Conservation (phyloP, 2,329 filamentous ascomycete genomes). For the Penicillium glabrum region DNA sequence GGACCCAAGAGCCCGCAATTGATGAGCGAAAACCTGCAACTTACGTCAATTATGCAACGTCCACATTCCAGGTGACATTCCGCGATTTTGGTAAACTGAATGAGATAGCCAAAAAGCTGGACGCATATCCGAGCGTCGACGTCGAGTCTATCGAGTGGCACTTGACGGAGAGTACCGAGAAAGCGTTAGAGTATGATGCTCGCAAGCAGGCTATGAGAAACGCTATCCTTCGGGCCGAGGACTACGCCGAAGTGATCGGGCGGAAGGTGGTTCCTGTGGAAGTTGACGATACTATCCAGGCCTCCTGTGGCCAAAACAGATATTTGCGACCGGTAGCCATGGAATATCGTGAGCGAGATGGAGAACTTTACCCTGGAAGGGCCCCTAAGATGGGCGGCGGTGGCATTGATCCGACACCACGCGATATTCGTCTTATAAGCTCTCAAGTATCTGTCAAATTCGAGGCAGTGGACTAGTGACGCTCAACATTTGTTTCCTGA, state of each 20-base stretch:
- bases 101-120: slow-evolving; percentile 17
- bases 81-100: slow-evolving; percentile 23
- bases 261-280: slow-evolving; percentile 16
- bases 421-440: too few species aligned
- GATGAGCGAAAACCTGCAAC: slow-evolving; percentile 1
- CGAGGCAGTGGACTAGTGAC: too few species aligned
- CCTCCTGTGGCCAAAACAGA: background rate
- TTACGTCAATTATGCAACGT: slow-evolving; percentile 16
- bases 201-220: slow-evolving; percentile 24
- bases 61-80: slow-evolving; percentile 22
- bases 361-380: background rate
- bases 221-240: slow-evolving; percentile 24
- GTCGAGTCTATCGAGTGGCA: slow-evolving; percentile 25
- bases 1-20: background rate
- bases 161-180: slow-evolving; percentile 23
- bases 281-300: slow-evolving; percentile 7
- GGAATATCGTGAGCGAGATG: slow-evolving; percentile 6
- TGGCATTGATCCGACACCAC: too few species aligned
- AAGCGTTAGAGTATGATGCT: slow-evolving; percentile 17
- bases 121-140: slow-evolving; percentile 20
- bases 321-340: slow-evolving; percentile 11
- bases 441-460: too few species aligned
- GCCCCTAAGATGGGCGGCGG: too few species aligned
- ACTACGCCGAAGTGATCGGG: slow-evolving; percentile 21
- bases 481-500: too few species aligned